Percentiles rank a stretch among this genome's conserved stretches.
Evolutionary conservation across 2,329 filamentous ascomycete genomes (phyloP).

Genomic region (Cadophora sp.): DNA sequence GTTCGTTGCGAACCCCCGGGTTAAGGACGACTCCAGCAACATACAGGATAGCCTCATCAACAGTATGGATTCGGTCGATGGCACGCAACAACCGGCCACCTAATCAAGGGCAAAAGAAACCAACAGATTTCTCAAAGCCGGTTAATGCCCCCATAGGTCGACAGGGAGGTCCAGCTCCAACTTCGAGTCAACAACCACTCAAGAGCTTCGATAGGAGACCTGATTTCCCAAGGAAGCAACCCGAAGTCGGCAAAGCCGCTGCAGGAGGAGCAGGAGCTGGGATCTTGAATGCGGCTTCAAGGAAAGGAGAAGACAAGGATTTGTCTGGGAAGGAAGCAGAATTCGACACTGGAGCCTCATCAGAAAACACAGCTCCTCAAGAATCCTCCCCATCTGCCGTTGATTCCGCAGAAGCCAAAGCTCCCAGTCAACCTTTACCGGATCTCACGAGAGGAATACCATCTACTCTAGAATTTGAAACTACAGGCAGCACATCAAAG

Average conservation of each 20-base stretch:
- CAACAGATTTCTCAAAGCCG: slow-evolving; percentile 35
- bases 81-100: slow-evolving; percentile 48
- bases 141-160: slow-evolving; percentile 28
- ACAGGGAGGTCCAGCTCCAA: slow-evolving; percentile 25
- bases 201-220: slow-evolving; percentile 34
- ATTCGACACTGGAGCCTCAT: slow-evolving; percentile 47
- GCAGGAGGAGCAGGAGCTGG: slow-evolving; percentile 30
- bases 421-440: slow-evolving; percentile 74
- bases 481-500: slow-evolving; percentile 51
- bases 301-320: slow-evolving; percentile 29
- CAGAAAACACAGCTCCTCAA: slow-evolving; percentile 47
- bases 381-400: slow-evolving; percentile 45
- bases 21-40: slow-evolving; percentile 39
- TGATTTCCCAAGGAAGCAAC: slow-evolving; percentile 33
- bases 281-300: slow-evolving; percentile 28
- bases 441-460: slow-evolving; percentile 95
- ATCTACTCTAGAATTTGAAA: slow-evolving; percentile 84
- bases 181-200: slow-evolving; percentile 32
- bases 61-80: slow-evolving; percentile 54
- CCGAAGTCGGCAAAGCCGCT: slow-evolving; percentile 31
- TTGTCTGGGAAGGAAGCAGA: slow-evolving; percentile 40
- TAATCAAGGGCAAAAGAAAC: slow-evolving; percentile 39
- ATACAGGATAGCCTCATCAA: slow-evolving; percentile 46
- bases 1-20: slow-evolving; percentile 40
- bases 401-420: slow-evolving; percentile 51